Evolutionary conservation across 257 asterid species (phyloP).

Genomic region (Rehmannia glutinosa): DNA sequence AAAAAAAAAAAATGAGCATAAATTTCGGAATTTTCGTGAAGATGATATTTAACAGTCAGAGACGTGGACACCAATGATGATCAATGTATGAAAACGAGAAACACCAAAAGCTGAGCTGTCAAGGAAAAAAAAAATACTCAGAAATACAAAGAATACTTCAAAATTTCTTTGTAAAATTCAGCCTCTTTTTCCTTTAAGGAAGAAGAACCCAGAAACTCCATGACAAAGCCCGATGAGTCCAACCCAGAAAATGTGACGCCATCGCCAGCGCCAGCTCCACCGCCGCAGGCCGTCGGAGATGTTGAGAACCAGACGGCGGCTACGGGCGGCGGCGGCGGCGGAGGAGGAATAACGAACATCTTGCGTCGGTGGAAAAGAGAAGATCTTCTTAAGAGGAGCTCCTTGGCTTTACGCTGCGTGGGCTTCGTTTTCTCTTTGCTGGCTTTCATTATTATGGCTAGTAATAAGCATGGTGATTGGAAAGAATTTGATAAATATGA

Average conservation of each 20-base stretch:
- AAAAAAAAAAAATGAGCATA: neutral
- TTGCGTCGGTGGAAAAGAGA: constrained; percentile 53
- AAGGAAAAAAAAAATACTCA: neutral
- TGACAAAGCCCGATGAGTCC: constrained; percentile 22
- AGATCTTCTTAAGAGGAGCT: constrained; percentile 43
- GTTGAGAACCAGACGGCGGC: constrained; percentile 40
- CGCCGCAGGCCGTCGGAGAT: constrained; percentile 25
- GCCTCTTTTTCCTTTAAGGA: neutral
- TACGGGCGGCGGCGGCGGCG: constrained; percentile 14
- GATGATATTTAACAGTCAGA: too few species aligned
- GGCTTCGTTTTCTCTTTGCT: constrained; percentile 58
- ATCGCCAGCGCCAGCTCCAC: neutral
- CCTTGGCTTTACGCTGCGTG: constrained; percentile 35
- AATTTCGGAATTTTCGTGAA: neutral
- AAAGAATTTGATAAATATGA: constrained; percentile 54
- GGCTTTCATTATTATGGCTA: constrained; percentile 68
- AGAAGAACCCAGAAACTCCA: neutral
- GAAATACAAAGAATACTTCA: neutral
- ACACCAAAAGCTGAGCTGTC: constrained; percentile 25
- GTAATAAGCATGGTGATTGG: constrained; percentile 72
- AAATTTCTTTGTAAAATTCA: neutral
- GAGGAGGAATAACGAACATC: constrained; percentile 10
- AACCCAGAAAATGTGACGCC: constrained; percentile 10
- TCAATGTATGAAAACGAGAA: too few species aligned
- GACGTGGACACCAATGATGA: too few species aligned